A percentile compares a stretch with the other conserved stretches of the same genome.
phyloP scores from a whole-genome alignment of 2,329 filamentous ascomycete genomes.

The Lecanosticta acicola region DNA sequence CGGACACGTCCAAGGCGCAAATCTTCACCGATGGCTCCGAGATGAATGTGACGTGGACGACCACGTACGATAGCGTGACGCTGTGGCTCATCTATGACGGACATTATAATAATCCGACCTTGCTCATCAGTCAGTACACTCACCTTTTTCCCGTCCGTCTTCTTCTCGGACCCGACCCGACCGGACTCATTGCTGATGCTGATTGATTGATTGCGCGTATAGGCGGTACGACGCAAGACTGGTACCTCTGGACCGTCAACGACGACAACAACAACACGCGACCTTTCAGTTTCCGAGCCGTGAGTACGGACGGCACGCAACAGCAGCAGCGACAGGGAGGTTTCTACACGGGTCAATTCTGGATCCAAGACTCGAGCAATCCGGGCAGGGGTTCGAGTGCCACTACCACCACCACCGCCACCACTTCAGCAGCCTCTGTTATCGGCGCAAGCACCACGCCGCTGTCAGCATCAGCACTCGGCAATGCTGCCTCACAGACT shows the following conservation, averaged over 20 bases:
- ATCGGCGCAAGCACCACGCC: neutral
- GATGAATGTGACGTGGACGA: neutral
- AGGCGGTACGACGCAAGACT: neutral
- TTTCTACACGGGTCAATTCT: neutral
- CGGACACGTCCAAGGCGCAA: neutral
- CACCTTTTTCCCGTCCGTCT: too few species aligned
- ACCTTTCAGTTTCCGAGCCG: neutral
- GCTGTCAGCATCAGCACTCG: neutral
- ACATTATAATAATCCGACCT: neutral
- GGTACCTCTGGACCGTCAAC: neutral
- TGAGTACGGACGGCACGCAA: neutral
- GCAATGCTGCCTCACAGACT: neutral
- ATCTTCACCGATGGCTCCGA: neutral
- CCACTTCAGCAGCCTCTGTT: neutral
- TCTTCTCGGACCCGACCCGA: too few species aligned
- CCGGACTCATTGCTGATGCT: too few species aligned
- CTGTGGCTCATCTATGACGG: neutral
- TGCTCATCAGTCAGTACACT: neutral
- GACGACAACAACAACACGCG: neutral
- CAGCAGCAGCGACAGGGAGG: neutral
- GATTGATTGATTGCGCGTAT: too few species aligned
- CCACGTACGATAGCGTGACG: neutral
- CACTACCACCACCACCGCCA: neutral
- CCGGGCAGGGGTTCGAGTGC: neutral
- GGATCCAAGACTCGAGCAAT: neutral